A percentile compares a stretch with the other conserved stretches of the same genome.
Evolutionary conservation across 805 yeast genomes (phyloP).

Genomic region (Hanseniaspora meyeri): DNA sequence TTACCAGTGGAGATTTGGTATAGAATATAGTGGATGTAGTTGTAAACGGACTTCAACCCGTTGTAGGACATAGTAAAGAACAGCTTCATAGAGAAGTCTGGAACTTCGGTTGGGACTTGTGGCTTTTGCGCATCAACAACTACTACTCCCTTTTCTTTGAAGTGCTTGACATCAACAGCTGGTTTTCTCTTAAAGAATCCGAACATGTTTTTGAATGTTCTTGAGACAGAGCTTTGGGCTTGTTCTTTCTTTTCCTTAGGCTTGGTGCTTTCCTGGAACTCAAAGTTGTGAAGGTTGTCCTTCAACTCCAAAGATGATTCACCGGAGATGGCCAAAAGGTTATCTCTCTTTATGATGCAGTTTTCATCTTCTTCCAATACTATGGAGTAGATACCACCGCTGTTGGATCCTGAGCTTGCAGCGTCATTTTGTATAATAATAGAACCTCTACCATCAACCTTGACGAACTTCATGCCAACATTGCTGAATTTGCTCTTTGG

Average conservation of each 20-base stretch:
- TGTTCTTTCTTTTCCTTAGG: not conserved
- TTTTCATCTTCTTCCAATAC: conserved; percentile 22
- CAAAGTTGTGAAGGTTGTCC: conserved; percentile 15
- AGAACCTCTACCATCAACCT: conserved; percentile 26
- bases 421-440: conserved; percentile 21
- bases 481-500: not conserved
- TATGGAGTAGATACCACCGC: conserved; percentile 20
- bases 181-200: not conserved
- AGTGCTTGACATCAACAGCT: not conserved
- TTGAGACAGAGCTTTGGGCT: not conserved
- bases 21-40: conserved; percentile 12
- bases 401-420: conserved; percentile 18
- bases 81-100: conserved; percentile 17
- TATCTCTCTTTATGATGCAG: conserved; percentile 23
- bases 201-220: not conserved
- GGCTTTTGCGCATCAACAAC: not conserved
- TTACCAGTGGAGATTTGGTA: conserved; percentile 10
- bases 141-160: not conserved
- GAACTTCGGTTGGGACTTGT: conserved; percentile 7
- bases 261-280: not conserved
- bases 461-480: conserved; percentile 19
- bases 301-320: conserved; percentile 22
- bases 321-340: conserved; percentile 26
- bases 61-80: conserved; percentile 16
- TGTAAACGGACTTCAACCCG: not conserved